Evolutionary conservation across 306 rosid species (phyloP), one percentile per base, ranked within the genome.

Genomic region (Carpinus fangiana): DNA sequence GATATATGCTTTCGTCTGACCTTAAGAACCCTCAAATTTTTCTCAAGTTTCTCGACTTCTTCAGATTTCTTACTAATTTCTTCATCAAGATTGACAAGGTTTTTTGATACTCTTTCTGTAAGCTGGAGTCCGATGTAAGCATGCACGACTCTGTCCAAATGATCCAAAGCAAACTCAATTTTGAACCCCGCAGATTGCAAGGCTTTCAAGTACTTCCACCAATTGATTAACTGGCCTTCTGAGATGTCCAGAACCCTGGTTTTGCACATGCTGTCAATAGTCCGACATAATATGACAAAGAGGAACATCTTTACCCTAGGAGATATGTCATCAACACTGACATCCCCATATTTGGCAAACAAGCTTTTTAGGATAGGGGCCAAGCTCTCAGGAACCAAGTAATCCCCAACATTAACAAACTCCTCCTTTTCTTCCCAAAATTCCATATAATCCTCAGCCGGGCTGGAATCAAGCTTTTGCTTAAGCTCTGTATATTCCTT

Each of bases 161-260:
- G 41, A 61, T 28, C 68, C 12, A 1, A 12, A 31, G 38, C 68
- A 61, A 61, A 61, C 41, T 12, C 9, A 61, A 61, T 61, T 12
- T 61, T 12, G 68, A 61, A 61, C 41, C 41, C 68, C 0, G 18
- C n/a, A 28, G 3, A 61, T 61, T 12, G 16, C 68, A 61, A 31
- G n/a, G n/a, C 68, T 12, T 2, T 61, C 68, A 13, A 61, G 9
- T 61, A 13, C 41, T 5, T 12, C 68, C 20, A 4, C 68, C 68
- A 61, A 28, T 12, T 61, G 14, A 61, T 12, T 28, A 61, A 12
- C 12, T 2, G 2, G 5, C 1, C 68, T 61, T 61, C 68, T 26
- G 43, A 11, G 68, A 61, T 61, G 17, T 61, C 68, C 43, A 61
- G 12, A 61, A 61, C 16, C 36, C 68, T 61, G 68, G 68, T 61